Evolutionary conservation across 2,329 filamentous ascomycete genomes (phyloP).

Genomic region (Penicillium sp.): DNA sequence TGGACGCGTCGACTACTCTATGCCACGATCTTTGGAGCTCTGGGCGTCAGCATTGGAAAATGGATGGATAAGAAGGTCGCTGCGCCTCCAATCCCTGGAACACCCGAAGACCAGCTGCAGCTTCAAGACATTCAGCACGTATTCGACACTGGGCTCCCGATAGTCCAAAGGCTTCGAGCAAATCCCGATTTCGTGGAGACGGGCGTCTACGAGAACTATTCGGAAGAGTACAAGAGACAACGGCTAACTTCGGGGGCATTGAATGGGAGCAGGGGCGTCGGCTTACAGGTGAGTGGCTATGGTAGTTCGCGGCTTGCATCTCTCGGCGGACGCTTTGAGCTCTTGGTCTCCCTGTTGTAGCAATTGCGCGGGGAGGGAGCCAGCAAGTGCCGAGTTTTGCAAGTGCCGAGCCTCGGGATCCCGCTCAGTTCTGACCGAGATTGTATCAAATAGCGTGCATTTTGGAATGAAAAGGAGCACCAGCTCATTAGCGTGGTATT

Average conservation of each 20-base stretch:
- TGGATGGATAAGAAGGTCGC: slow-evolving; percentile 29
- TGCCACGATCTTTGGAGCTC: slow-evolving; percentile 37
- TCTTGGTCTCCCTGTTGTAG: neutral
- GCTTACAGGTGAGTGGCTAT: slow-evolving; percentile 43
- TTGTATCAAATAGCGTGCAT: slow-evolving; percentile 59
- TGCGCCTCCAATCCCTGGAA: slow-evolving; percentile 38
- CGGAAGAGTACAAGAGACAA: slow-evolving; percentile 39
- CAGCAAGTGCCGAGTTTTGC: slow-evolving; percentile 18
- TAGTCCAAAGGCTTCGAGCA: slow-evolving; percentile 44
- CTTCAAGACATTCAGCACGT: slow-evolving; percentile 36
- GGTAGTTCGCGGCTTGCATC: slow-evolving; percentile 9
- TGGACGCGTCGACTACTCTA: slow-evolving; percentile 45
- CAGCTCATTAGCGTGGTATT: slow-evolving; percentile 67
- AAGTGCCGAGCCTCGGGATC: slow-evolving; percentile 26
- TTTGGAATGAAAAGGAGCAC: slow-evolving; percentile 63
- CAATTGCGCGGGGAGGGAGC: slow-evolving; percentile 1
- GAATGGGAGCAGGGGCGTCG: slow-evolving; percentile 45
- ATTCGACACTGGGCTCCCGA: slow-evolving; percentile 40
- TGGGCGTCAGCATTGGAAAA: slow-evolving; percentile 37
- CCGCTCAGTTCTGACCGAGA: slow-evolving; percentile 23
- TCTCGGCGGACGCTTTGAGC: slow-evolving; percentile 8
- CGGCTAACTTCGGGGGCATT: slow-evolving; percentile 47
- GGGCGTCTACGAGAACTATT: slow-evolving; percentile 43
- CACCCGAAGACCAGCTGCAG: slow-evolving; percentile 37
- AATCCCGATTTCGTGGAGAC: slow-evolving; percentile 47